phyloP scores from a whole-genome alignment of 441 rosid species.

The Gossypium lobatum region DNA sequence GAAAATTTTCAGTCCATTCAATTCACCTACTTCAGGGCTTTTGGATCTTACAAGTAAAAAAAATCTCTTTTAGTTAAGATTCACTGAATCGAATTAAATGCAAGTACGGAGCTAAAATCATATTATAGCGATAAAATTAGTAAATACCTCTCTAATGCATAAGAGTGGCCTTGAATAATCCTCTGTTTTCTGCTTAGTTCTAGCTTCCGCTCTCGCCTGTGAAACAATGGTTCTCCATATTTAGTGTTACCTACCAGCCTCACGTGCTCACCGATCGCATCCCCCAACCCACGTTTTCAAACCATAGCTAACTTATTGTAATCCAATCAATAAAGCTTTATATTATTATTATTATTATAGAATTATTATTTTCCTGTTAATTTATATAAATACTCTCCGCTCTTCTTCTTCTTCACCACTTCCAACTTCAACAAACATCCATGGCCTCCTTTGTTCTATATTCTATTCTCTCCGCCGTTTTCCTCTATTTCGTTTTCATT shows the following conservation, averaged over 20 bases:
- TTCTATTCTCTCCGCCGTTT: constrained; percentile 8
- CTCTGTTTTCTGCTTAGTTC: not conserved
- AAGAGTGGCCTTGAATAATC: no score
- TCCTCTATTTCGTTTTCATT: constrained; percentile 26
- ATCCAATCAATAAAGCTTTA: no score
- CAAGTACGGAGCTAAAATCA: no score
- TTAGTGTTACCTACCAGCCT: not conserved
- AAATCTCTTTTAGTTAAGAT: no score
- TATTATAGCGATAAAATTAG: no score
- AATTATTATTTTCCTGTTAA: not conserved
- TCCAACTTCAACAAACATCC: not conserved
- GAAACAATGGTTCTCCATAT: not conserved
- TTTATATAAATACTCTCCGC: not conserved
- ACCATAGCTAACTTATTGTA: no score
- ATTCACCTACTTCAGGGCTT: no score
- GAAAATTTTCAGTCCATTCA: no score
- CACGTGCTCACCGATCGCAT: not conserved
- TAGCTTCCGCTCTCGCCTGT: not conserved
- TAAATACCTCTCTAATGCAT: no score
- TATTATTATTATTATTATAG: not conserved
- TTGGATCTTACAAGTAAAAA: no score
- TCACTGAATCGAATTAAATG: no score
- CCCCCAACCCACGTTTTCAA: no score
- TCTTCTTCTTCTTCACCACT: not conserved
- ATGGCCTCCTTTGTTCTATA: constrained; percentile 1